These are phyloP conservation scores for Beta lomatogona DNA, from an alignment of 179 eudicot species.

Conservation along the genomic window DNA sequence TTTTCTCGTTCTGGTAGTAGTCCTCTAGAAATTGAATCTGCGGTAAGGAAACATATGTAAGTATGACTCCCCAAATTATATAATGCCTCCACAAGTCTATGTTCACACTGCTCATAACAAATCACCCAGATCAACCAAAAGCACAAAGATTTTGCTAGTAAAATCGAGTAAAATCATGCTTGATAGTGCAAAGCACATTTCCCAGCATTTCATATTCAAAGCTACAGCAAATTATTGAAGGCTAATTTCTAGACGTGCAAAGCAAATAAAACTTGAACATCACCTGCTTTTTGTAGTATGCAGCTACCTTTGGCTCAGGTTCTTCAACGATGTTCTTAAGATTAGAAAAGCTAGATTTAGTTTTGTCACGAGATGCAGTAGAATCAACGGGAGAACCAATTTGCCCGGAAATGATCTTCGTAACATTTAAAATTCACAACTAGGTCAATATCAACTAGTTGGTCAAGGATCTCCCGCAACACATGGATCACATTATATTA, in stretches of 20 bases:
- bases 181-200: not conserved
- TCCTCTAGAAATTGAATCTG: constrained; percentile 48
- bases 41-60: not conserved
- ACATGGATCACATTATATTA: constrained; percentile 10
- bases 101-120: not conserved
- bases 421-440: constrained; percentile 81
- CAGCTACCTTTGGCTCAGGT: constrained; percentile 30
- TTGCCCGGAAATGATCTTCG: constrained; percentile 37
- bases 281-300: constrained; percentile 38
- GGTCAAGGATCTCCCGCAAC: constrained; percentile 63
- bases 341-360: constrained; percentile 19
- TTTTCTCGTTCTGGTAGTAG: constrained; percentile 51
- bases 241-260: not conserved
- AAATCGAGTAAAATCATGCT: not conserved
- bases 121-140: not conserved
- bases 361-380: constrained; percentile 1
- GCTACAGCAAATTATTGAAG: not conserved
- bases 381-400: constrained; percentile 27
- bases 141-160: not conserved
- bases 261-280: not conserved
- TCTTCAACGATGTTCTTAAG: constrained; percentile 18
- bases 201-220: too few species aligned
- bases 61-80: not conserved
- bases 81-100: not conserved
- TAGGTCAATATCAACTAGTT: constrained; percentile 75